Evolutionary conservation across 768 basidiomycete genomes (phyloP), one percentile per base, ranked within the genome.

Genomic region (Leccinum arenicola): DNA sequence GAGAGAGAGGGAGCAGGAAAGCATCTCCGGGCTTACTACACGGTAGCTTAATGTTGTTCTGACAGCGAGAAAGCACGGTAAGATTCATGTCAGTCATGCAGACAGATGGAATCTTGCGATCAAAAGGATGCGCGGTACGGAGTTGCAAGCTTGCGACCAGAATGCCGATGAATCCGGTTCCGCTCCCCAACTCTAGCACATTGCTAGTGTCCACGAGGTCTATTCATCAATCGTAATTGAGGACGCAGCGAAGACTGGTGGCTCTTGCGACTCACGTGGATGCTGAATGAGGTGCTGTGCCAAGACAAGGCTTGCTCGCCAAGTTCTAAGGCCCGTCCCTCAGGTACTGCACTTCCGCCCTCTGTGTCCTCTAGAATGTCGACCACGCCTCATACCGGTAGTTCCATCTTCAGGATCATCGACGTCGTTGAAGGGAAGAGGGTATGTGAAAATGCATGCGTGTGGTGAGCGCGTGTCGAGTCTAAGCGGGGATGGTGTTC

Each of bases 141-240:
- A 63, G 51, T 23, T 93, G 91, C 15, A 91, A 69, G 47, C 77
- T 77, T 0, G 83, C 84, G 31, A 84, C 69, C 7, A 91, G 70
- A 40, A 83, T 81, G 4, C 89, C 91, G 15, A 92, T 75, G 64
- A 91, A 87, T n/a, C 91, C 91, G 3, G 79, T 77, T 2, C 91
- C 91, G 6, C 84, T 86, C 11, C 91, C 91, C 1, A 93, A 77
- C 68, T 93, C 91, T 10, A 93, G 79, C 8, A 91, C 76, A 17
- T 77, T 72, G 64, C 78, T 78, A 10, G 70, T 57, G 25, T 54
- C 36, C 17, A 65, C 60, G 31, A 68, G 40, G 40, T 60, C 55
- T 53, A 25, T 19, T 9, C 11, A 19, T 36, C 31, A 5, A 59
- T 33, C 1, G 2, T 31, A 11, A 9, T 17, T 50, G 25, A 52